Evolutionary conservation across 2,329 filamentous ascomycete genomes (phyloP).

Genomic region (Catunica adiposa): DNA sequence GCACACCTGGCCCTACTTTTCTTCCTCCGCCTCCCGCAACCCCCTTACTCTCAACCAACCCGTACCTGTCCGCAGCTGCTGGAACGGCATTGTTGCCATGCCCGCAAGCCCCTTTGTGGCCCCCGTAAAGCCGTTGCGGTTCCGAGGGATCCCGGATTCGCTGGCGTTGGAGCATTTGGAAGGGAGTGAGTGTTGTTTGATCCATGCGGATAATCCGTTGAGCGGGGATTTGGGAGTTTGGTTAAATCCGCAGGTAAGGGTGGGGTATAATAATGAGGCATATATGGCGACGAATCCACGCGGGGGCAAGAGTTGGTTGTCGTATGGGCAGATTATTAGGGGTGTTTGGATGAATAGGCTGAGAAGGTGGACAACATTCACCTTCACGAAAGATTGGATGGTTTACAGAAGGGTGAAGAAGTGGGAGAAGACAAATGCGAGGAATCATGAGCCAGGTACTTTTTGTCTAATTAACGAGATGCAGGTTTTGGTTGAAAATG

Average conservation of each 20-base stretch:
- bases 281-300: slow-evolving; percentile 32
- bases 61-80: slow-evolving; percentile 30
- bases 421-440: slow-evolving; percentile 24
- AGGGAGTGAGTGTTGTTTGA: slow-evolving; percentile 64
- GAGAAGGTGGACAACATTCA: slow-evolving; percentile 26
- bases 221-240: slow-evolving; percentile 39
- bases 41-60: slow-evolving; percentile 33
- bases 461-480: slow-evolving; percentile 45
- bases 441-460: slow-evolving; percentile 28
- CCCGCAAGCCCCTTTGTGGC: slow-evolving; percentile 39
- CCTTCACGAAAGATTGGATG: slow-evolving; percentile 18
- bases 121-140: slow-evolving; percentile 29
- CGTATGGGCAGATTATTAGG: slow-evolving; percentile 29
- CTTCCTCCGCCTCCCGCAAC: slow-evolving; percentile 31
- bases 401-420: slow-evolving; percentile 24
- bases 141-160: slow-evolving; percentile 46
- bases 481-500: slow-evolving; percentile 40
- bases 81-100: slow-evolving; percentile 34
- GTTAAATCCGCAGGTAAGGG: slow-evolving; percentile 52
- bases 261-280: slow-evolving; percentile 42
- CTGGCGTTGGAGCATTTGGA: slow-evolving; percentile 49
- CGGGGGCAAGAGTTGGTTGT: slow-evolving; percentile 28
- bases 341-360: slow-evolving; percentile 45
- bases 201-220: slow-evolving; percentile 54
- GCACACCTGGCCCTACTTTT: slow-evolving; percentile 44